These are phyloP conservation scores for Paramecium primaurelia DNA, from an alignment of 73 alveolate genomes.

Conservation along the genomic window DNA sequence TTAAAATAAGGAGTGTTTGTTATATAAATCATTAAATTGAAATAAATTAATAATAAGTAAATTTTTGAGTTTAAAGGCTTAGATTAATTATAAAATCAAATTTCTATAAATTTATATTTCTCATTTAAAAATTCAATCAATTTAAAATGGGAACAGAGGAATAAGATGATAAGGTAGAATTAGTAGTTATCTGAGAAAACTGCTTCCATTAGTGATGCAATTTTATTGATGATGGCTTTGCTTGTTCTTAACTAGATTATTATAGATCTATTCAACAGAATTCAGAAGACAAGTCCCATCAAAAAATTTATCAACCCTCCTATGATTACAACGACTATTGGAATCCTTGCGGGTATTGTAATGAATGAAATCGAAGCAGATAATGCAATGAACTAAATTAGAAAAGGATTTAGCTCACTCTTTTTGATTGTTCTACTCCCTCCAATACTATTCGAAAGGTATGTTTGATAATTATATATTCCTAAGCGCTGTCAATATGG, in stretches of 20 bases:
- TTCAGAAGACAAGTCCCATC: background rate
- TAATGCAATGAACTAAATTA: background rate
- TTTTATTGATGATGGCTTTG: background rate
- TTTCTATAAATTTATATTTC: background rate
- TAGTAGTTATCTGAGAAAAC: slow-evolving; percentile 13
- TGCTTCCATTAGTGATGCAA: slow-evolving; percentile 18
- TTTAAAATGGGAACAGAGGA: background rate
- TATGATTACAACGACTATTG: slow-evolving; percentile 34
- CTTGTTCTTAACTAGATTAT: background rate
- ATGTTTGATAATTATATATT: background rate
- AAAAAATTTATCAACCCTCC: background rate
- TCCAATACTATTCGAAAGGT: slow-evolving; percentile 71
- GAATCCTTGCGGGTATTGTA: background rate
- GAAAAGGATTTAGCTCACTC: slow-evolving; percentile 46
- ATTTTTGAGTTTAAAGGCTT: background rate
- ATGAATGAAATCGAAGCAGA: background rate
- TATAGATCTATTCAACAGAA: background rate
- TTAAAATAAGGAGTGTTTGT: too few species aligned
- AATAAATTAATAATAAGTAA: background rate
- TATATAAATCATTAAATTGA: too few species aligned
- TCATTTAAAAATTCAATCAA: background rate
- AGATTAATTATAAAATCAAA: background rate
- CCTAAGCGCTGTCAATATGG: slow-evolving; percentile 80
- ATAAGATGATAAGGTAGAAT: background rate
- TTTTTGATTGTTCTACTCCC: slow-evolving; percentile 69